Conservation (phyloP, 2,329 filamentous ascomycete genomes). For the Camptophora hylomeconis region DNA sequence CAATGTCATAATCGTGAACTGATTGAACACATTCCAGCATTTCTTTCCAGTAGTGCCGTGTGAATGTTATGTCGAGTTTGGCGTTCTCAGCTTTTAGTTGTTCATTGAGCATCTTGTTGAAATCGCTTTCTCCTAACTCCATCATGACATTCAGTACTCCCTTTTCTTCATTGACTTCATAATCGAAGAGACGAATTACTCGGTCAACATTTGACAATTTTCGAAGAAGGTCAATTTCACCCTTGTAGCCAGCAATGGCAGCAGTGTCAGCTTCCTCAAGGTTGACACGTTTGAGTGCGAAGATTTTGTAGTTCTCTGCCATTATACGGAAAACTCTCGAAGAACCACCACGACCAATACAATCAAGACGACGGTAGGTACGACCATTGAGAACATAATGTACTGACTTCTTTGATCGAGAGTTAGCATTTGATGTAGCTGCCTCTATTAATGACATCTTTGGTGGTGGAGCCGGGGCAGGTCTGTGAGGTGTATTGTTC, state of each 20-base stretch:
- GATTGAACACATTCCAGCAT: slow-evolving; percentile 93
- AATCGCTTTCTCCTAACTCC: slow-evolving; percentile 91
- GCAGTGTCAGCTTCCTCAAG: slow-evolving; percentile 78
- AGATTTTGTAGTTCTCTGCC: slow-evolving; percentile 91
- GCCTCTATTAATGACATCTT: slow-evolving; percentile 96
- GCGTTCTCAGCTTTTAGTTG: slow-evolving; percentile 59
- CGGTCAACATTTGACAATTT: slow-evolving; percentile 74
- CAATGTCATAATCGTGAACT: slow-evolving; percentile 81
- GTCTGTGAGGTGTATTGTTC: slow-evolving; percentile 62
- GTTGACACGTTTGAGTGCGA: slow-evolving; percentile 85
- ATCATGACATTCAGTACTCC: slow-evolving; percentile 82
- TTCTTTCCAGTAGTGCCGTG: slow-evolving; percentile 98
- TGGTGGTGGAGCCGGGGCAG: slow-evolving; percentile 66
- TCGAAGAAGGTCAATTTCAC: slow-evolving; percentile 82
- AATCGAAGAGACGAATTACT: slow-evolving; percentile 83
- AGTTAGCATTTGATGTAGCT: slow-evolving; percentile 66
- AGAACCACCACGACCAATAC: slow-evolving; percentile 82
- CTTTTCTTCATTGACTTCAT: slow-evolving; percentile 86
- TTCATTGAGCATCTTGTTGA: slow-evolving; percentile 70
- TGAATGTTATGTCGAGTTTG: slow-evolving; percentile 75
- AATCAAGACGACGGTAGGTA: slow-evolving; percentile 77
- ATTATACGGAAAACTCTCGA: slow-evolving; percentile 93
- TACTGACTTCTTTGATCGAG: slow-evolving; percentile 60
- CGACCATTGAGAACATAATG: slow-evolving; percentile 87
- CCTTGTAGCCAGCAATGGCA: slow-evolving; percentile 77